phyloP scores from a whole-genome alignment of 2,329 filamentous ascomycete genomes.

The Helicocarpus griseus region DNA sequence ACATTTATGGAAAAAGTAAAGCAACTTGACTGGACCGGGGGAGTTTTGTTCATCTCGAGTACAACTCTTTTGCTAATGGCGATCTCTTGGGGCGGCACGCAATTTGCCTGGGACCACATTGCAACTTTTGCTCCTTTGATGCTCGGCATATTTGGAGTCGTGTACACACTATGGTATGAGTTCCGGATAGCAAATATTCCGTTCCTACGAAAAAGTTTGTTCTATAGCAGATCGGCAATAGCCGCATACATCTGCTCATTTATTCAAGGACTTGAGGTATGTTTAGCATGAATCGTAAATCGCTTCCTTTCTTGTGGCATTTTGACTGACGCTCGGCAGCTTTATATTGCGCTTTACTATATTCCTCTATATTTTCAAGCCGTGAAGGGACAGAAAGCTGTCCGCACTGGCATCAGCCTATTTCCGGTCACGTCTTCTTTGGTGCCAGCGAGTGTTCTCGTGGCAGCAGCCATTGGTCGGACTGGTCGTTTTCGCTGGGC shows the following conservation, averaged over 20 bases:
- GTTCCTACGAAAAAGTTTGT: constrained; percentile 1
- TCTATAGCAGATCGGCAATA: constrained; percentile 2
- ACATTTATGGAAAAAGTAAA: constrained; percentile 39
- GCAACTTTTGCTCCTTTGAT: constrained; percentile 52
- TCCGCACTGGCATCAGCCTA: constrained; percentile 45
- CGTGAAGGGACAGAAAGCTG: constrained; percentile 43
- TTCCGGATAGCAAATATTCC: not conserved
- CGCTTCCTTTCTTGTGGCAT: too few relatives aligned
- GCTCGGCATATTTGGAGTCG: constrained; percentile 43
- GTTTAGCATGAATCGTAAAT: too few relatives aligned
- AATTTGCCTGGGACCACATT: constrained; percentile 55
- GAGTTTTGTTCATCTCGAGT: constrained; percentile 50
- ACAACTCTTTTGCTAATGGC: constrained; percentile 51
- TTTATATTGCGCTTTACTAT: constrained; percentile 47
- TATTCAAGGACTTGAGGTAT: constrained; percentile 16
- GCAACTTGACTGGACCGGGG: constrained; percentile 54
- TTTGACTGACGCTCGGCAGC: too few relatives aligned
- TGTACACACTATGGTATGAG: constrained; percentile 1
- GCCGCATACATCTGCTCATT: constrained; percentile 2
- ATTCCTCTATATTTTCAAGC: constrained; percentile 34
- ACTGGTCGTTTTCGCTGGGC: constrained; percentile 46
- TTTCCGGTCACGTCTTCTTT: constrained; percentile 33
- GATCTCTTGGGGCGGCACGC: constrained; percentile 54
- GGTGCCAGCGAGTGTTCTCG: constrained; percentile 25
- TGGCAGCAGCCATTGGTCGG: constrained; percentile 35